Conservation (phyloP, 768 basidiomycete species). For the Boletus tomentosulus region DNA sequence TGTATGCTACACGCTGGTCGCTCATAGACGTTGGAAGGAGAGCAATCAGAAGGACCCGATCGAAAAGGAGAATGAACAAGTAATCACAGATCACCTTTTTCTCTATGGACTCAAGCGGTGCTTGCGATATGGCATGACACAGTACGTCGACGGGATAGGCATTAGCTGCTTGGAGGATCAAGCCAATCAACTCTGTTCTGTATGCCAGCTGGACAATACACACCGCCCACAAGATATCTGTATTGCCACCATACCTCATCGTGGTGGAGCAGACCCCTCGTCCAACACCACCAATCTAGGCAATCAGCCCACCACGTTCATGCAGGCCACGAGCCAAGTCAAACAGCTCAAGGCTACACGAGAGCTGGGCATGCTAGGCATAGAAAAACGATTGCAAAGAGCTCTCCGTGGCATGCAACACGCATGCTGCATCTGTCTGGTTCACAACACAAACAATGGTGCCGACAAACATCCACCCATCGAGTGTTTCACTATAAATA, state of each 20-base stretch:
- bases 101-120: constrained; percentile 3
- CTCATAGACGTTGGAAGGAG: not conserved
- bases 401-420: too few relatives aligned
- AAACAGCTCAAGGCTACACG: too few relatives aligned
- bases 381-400: too few relatives aligned
- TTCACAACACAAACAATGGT: not conserved
- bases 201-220: not conserved
- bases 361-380: too few relatives aligned
- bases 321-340: too few relatives aligned
- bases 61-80: not conserved
- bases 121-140: constrained; percentile 2
- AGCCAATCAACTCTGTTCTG: not conserved
- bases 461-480: too few relatives aligned
- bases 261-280: not conserved
- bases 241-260: not conserved
- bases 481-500: too few relatives aligned
- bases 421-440: too few relatives aligned
- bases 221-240: not conserved
- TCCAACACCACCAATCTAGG: not conserved
- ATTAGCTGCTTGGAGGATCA: not conserved
- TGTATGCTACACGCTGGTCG: not conserved
- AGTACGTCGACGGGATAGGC: not conserved
- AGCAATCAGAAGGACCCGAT: not conserved
- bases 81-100: not conserved
- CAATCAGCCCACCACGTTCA: not conserved